Conservation (phyloP, 331 rosid species). For the Arachis monticola region DNA sequence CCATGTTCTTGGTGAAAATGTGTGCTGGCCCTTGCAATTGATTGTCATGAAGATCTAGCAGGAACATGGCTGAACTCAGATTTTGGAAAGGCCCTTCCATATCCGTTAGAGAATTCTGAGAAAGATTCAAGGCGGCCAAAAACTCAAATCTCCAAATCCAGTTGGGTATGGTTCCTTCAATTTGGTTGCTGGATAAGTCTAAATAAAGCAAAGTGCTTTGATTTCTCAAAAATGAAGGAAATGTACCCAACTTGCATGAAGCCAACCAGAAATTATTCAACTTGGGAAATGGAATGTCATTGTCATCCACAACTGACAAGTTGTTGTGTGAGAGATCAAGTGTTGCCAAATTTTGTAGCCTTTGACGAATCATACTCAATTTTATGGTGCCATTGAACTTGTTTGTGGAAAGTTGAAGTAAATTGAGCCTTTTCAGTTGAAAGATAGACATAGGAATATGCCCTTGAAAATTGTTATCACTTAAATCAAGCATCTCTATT, state of each 20-base stretch:
- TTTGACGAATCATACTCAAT: not conserved
- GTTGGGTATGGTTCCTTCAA: constrained; percentile 40
- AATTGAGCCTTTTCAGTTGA: not conserved
- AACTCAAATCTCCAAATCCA: constrained; percentile 35
- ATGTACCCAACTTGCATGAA: too few relatives aligned
- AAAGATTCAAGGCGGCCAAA: constrained; percentile 15
- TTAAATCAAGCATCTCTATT: constrained; percentile 39
- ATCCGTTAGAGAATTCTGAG: constrained; percentile 24
- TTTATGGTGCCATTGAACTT: constrained; percentile 38
- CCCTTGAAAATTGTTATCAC: constrained; percentile 37
- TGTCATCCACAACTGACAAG: not conserved
- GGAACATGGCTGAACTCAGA: not conserved
- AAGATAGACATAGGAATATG: constrained; percentile 27
- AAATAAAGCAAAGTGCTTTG: not conserved
- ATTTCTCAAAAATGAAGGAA: too few relatives aligned
- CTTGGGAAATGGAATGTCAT: not conserved
- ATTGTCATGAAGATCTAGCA: constrained; percentile 41
- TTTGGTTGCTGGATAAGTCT: constrained; percentile 35
- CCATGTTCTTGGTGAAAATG: not conserved
- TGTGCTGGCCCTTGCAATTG: not conserved
- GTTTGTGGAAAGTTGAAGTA: constrained; percentile 41
- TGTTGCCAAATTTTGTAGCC: constrained; percentile 1
- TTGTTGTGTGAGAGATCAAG: constrained; percentile 49
- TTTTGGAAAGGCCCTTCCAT: constrained; percentile 23
- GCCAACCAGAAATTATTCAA: constrained; percentile 21